These are phyloP conservation scores for Trichosanthes cucumerina DNA, from an alignment of 306 rosid species.

Conservation along the genomic window DNA sequence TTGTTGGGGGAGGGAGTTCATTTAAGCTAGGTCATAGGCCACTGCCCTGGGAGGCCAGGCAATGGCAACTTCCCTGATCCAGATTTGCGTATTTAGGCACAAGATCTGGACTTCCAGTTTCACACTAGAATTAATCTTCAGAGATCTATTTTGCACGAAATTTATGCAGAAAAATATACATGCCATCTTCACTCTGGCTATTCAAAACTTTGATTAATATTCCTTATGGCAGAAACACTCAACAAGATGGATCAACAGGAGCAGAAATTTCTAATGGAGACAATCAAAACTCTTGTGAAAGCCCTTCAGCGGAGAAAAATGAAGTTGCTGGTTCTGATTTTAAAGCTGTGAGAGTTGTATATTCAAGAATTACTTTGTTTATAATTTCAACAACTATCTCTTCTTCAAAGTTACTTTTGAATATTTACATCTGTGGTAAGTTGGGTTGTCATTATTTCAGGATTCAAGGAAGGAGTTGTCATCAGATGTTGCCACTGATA, in stretches of 20 bases:
- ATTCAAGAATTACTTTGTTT: constrained; percentile 7
- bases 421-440: constrained; percentile 19
- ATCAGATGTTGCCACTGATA: constrained; percentile 29
- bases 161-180: background rate
- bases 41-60: background rate
- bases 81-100: background rate
- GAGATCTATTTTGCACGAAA: background rate
- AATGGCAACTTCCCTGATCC: background rate
- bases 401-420: constrained; percentile 18
- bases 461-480: constrained; percentile 39
- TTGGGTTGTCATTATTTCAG: constrained; percentile 35
- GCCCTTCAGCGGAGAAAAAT: constrained; percentile 36
- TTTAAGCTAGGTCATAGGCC: background rate
- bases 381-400: background rate
- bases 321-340: constrained; percentile 41
- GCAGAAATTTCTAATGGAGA: constrained; percentile 54
- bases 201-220: constrained; percentile 5
- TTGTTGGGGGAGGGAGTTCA: too few species aligned
- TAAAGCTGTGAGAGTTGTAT: constrained; percentile 24
- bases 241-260: constrained; percentile 51
- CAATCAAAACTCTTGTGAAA: constrained; percentile 40
- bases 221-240: constrained; percentile 51
- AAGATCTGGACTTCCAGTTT: background rate
- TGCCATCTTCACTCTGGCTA: background rate
- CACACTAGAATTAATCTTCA: background rate